Base-by-base conservation (phyloP, 1,284 basidiomycete genomes). In the Exsudoporus floridanus region DNA sequence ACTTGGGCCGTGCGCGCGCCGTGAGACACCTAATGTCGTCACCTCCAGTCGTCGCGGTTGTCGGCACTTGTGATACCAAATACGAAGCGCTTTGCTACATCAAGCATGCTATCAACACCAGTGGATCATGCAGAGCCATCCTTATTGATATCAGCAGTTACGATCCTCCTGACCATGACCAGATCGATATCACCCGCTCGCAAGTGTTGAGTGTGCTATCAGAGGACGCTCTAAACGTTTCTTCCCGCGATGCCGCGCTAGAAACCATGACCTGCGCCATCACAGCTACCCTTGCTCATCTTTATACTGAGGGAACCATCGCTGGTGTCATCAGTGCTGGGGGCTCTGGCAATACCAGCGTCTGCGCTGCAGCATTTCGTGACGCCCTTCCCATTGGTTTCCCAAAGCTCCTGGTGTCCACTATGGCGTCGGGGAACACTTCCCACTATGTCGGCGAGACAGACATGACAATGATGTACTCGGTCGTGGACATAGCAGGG, bases 391-490 rank as follows among this genome's bases (percentile, higher is more conserved):
- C 61, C 23, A 60, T 67, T 23, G 59, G 66, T 1, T 66, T 69
- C 13, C 63, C 58, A 19, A 64, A 64, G 46, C 41, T 66, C 34
- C 28, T 69, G 41, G 55, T 67, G 19, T 66, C 66, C 14, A 69
- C 65, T 18, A 70, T 69, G 63, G 53, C 65, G 1, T 67, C 68
- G 2, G 66, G 67, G 36, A 41, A 65, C 35, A 51, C 48, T 0
- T 48, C 47, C 8, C 52, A 55, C 44, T 66, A 70, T 18, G 63
- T 69, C 12, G 68, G 65, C 14, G 67, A 59, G 53, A 66, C 66
- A 1, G 65, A 67, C 54, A 54, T 58, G 43, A 60, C 65, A 9
- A 64, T 67, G 65, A 64, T 68, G 65, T 56, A 62, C 53, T 69
- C 59, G 10, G 63, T 67, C 30, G 65, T 59, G 25, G 66, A 70